Conservation (phyloP, 2,329 filamentous ascomycete species). For the Arthrocladium fulminans region DNA sequence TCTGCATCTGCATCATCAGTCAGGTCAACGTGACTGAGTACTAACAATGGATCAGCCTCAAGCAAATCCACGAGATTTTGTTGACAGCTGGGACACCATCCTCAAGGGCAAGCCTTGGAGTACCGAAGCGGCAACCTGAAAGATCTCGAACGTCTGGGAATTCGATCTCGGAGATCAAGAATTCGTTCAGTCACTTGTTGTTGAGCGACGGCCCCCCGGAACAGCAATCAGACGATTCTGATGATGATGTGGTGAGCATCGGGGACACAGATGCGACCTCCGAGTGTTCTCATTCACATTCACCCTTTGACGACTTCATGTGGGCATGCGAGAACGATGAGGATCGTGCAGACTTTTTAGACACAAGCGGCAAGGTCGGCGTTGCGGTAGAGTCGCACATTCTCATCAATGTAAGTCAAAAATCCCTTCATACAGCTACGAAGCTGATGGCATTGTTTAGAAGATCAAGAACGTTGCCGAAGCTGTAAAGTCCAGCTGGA, state of each 20-base stretch:
- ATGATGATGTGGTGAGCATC: slow-evolving; percentile 21
- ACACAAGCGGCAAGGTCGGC: slow-evolving; percentile 12
- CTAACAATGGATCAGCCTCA: neutral
- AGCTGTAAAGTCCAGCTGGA: slow-evolving; percentile 19
- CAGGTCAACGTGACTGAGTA: no score
- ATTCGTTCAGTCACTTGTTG: neutral
- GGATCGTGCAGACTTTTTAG: slow-evolving; percentile 3
- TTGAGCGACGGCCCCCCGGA: neutral
- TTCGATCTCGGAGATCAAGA: neutral
- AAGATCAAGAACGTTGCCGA: slow-evolving; percentile 12
- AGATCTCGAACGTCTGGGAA: neutral
- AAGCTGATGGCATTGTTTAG: slow-evolving; percentile 2
- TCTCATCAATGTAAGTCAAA: neutral
- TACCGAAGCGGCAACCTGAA: neutral
- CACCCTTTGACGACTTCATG: neutral
- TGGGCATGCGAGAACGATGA: slow-evolving; percentile 13
- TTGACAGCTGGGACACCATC: neutral
- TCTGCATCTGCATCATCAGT: no score
- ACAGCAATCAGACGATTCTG: slow-evolving; percentile 5
- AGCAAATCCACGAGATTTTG: slow-evolving; percentile 6
- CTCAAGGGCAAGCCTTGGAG: neutral
- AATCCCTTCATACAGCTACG: neutral
- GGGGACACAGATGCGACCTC: slow-evolving; percentile 1
- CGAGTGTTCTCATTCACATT: slow-evolving; percentile 7
- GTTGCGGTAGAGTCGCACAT: slow-evolving; percentile 7